Conservation (phyloP, 768 basidiomycete genomes). For the Mycena latifolia region DNA sequence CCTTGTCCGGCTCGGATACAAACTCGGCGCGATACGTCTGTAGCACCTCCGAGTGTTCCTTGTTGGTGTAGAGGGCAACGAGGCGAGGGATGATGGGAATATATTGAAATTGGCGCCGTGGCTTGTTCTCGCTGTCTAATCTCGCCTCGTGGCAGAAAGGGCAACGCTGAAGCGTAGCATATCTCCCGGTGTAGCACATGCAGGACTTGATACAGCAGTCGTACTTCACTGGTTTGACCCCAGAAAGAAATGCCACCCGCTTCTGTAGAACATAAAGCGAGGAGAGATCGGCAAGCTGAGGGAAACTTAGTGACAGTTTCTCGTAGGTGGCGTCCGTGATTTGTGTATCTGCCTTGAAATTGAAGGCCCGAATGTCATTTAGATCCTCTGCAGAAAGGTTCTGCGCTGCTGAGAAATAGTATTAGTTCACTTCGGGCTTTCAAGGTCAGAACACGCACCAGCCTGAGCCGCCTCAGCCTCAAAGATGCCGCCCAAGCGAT, state of each 20-base stretch:
- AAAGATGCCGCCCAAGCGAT: slow-evolving; percentile 17
- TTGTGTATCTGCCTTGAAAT: too few species aligned
- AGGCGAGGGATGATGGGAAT: not conserved
- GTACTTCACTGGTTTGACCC: not conserved
- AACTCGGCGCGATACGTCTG: not conserved
- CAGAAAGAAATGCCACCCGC: not conserved
- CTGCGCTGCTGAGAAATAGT: not conserved
- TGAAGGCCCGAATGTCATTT: too few species aligned
- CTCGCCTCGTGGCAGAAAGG: not conserved
- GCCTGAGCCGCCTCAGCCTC: slow-evolving; percentile 17
- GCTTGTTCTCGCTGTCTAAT: not conserved
- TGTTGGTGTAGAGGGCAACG: too few species aligned
- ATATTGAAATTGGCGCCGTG: not conserved
- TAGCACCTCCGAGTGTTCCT: not conserved
- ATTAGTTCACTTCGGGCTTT: too few species aligned
- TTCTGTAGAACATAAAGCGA: not conserved
- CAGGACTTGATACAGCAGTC: not conserved
- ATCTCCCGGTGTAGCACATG: not conserved
- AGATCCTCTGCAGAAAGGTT: slow-evolving; percentile 5
- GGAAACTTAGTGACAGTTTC: not conserved
- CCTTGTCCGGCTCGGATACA: not conserved
- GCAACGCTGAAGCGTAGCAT: not conserved
- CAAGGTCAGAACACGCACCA: not conserved
- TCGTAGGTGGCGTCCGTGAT: not conserved
- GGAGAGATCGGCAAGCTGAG: not conserved